These are phyloP conservation scores for Xanthoparmelia taractica DNA, from an alignment of 495 filamentous ascomycete species.

Conservation along the genomic window DNA sequence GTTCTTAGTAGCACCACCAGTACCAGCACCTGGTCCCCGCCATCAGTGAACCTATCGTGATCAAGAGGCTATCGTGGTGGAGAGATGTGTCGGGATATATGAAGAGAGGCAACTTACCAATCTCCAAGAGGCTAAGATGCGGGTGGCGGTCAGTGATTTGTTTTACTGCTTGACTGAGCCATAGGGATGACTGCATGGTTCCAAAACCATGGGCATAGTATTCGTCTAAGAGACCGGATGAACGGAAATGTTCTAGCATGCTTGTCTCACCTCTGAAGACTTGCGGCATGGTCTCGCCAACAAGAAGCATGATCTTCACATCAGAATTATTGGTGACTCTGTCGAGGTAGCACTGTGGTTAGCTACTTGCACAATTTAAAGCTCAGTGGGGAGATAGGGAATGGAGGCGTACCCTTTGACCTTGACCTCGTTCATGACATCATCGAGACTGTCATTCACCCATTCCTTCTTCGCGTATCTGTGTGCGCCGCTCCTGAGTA, in stretches of 20 bases:
- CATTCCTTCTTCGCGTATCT: conserved; percentile 25
- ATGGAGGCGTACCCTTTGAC: background rate
- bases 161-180: conserved; percentile 24
- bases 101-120: conserved; percentile 23
- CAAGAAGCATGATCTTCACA: conserved; percentile 10
- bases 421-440: conserved; percentile 19
- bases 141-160: conserved; percentile 31
- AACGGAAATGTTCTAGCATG: conserved; percentile 11
- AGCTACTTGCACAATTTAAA: conserved; percentile 2
- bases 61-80: too few species aligned
- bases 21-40: conserved; percentile 29
- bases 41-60: background rate
- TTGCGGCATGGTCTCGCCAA: conserved; percentile 1
- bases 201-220: conserved; percentile 17
- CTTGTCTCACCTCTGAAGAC: conserved; percentile 1
- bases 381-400: background rate
- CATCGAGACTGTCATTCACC: conserved; percentile 30
- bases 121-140: conserved; percentile 32
- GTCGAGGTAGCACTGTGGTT: background rate
- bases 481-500: conserved; percentile 15
- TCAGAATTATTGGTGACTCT: conserved; percentile 1
- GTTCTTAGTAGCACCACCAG: conserved; percentile 35
- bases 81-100: too few species aligned
- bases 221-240: conserved; percentile 8
- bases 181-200: conserved; percentile 10